Evolutionary conservation across 805 yeast genomes (phyloP).

Genomic region (Candida namnaoensis): DNA sequence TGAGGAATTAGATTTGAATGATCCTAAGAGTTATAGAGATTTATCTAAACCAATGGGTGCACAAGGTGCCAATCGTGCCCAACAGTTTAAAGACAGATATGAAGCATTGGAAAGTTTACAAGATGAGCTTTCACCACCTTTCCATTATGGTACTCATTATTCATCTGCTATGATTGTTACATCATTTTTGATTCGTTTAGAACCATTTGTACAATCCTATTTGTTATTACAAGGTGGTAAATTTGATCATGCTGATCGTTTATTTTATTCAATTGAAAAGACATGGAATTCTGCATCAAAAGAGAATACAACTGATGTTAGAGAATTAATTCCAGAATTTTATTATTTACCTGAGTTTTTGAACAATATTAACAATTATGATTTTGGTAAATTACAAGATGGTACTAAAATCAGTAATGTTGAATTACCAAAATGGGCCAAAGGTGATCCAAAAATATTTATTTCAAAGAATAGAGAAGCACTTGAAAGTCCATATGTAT

Average conservation of each 20-base stretch:
- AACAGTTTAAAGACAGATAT: constrained; percentile 60
- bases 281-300: constrained; percentile 76
- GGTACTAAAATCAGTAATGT: constrained; percentile 53
- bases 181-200: constrained; percentile 64
- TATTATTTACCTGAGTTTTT: constrained; percentile 76
- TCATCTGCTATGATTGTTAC: constrained; percentile 92
- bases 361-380: constrained; percentile 52
- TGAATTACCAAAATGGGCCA: constrained; percentile 75
- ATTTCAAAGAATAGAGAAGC: constrained; percentile 75
- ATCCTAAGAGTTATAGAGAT: constrained; percentile 63
- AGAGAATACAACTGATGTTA: constrained; percentile 80
- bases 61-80: constrained; percentile 52
- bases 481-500: constrained; percentile 73
- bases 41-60: constrained; percentile 90
- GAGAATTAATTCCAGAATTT: constrained; percentile 85
- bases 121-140: constrained; percentile 60
- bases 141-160: constrained; percentile 90
- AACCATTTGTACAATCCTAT: constrained; percentile 78
- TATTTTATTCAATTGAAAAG: constrained; percentile 65
- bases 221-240: constrained; percentile 77
- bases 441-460: constrained; percentile 66
- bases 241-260: constrained; percentile 82
- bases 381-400: constrained; percentile 64
- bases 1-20: constrained; percentile 51
- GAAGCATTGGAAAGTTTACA: constrained; percentile 58